A percentile compares a stretch with the other conserved stretches of the same genome.
phyloP scores from a whole-genome alignment of 768 basidiomycete species.

The Plicaturopsis crispa region DNA sequence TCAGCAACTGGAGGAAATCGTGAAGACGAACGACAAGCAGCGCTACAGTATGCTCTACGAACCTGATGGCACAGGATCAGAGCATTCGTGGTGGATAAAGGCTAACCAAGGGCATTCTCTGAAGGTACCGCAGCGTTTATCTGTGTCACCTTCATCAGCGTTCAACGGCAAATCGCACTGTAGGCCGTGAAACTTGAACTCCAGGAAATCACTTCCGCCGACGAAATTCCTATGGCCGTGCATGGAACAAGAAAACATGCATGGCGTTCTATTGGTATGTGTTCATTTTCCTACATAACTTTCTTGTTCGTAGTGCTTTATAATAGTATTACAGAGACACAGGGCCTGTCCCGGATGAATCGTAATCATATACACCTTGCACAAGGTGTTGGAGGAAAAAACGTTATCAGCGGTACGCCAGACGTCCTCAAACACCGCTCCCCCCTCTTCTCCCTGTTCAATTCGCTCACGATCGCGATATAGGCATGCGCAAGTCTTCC shows the following conservation, averaged over 20 bases:
- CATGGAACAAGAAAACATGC: conserved; percentile 70
- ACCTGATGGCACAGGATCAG: conserved; percentile 23
- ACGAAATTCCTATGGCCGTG: conserved; percentile 73
- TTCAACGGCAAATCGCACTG: neutral
- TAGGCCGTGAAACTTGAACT: conserved; percentile 69
- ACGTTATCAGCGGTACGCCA: conserved; percentile 73
- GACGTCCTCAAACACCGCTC: too few relatives aligned
- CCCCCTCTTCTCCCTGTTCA: conserved; percentile 1
- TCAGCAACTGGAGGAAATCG: conserved; percentile 49
- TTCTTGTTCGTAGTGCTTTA: conserved; percentile 1
- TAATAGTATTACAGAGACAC: conserved; percentile 34
- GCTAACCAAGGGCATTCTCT: conserved; percentile 91
- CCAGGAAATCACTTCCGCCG: conserved; percentile 42
- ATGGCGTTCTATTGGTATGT: conserved; percentile 66
- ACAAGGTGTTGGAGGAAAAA: conserved; percentile 58
- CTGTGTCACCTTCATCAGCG: neutral
- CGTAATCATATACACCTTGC: conserved; percentile 94
- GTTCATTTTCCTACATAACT: neutral
- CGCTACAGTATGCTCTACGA: conserved; percentile 57
- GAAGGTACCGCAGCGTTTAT: conserved; percentile 33
- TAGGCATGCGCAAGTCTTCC: conserved; percentile 78
- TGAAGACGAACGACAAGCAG: conserved; percentile 58
- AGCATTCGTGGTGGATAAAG: conserved; percentile 72
- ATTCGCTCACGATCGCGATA: neutral
- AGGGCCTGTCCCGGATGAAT: conserved; percentile 78